Evolutionary conservation across 129 eudicot genomes (phyloP), one percentile per base, ranked within the genome.

Genomic region (Pulicaria dysenterica): DNA sequence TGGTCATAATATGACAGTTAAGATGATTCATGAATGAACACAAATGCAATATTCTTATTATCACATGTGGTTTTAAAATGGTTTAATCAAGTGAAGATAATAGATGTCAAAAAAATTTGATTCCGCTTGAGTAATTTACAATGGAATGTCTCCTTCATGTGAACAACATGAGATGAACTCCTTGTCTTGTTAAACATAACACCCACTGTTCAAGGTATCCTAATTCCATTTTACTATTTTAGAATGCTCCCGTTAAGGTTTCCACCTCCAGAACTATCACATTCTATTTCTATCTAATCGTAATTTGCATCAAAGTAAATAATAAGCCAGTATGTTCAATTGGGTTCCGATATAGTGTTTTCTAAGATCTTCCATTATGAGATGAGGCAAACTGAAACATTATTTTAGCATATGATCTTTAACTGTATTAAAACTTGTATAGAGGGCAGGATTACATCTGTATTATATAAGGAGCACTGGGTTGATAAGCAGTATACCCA

Each of bases 1-100:
- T 7, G 9, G 64, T 60, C 68, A 72, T 56, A 61, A 50, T 47
- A 31, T 51, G 64, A 69, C 56, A 51, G 39, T 47, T 72, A 56
- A 64, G n/a, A 66, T 67, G 51, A 36, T 16, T 42, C 47, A 73
- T 15, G 8, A 47, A 17, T 54, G 64, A 63, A 48, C 39, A 57
- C 17, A 40, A 36, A 47, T 12, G 58, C 8, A 17, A 51, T 43
- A 7, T 41, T 19, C 36, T 3, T 11, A 34, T 5, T 70, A 53
- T 14, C 13, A 42, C 7, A 55, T 66, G 37, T 44, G 42, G 42
- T 15, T 60, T 60, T 50, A 43, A 69, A 55, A 69, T 40, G 54
- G 19, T 36, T 39, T 44, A 59, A 69, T 54, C 54, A 59, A 69
- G 11, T 64, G 58, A 64, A 51, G 53, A 39, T 75, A 46, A 49